These are phyloP conservation scores for Setaria viridis DNA, from an alignment of 202 grass and related monocot species.

Conservation along the genomic window DNA sequence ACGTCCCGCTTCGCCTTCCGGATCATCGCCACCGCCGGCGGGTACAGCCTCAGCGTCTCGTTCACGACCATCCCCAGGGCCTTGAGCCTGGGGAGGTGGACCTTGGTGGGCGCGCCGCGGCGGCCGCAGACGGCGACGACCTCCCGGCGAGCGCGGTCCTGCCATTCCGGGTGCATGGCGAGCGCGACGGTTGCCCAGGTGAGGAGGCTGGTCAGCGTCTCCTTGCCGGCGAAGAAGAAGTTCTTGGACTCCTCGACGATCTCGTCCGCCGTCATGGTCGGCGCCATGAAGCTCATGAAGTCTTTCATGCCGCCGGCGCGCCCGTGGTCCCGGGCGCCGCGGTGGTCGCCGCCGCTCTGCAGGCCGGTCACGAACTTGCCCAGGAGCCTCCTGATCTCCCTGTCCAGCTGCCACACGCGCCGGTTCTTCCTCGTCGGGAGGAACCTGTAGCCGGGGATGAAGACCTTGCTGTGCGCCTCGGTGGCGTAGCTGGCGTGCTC, in stretches of 20 bases:
- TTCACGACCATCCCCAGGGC: slow-evolving; percentile 68
- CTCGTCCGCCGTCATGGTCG: slow-evolving; percentile 50
- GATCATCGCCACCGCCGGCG: slow-evolving; percentile 77
- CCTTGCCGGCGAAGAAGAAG: slow-evolving; percentile 94
- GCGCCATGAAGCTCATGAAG: slow-evolving; percentile 51
- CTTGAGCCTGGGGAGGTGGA: slow-evolving; percentile 68
- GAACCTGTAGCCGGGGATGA: slow-evolving; percentile 81
- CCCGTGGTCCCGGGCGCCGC: not conserved
- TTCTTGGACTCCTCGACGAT: slow-evolving; percentile 94
- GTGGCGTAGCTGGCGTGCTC: slow-evolving; percentile 69
- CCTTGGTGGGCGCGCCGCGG: slow-evolving; percentile 46
- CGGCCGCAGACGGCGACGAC: slow-evolving; percentile 63
- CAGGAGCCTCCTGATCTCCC: slow-evolving; percentile 60
- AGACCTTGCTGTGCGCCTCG: slow-evolving; percentile 78
- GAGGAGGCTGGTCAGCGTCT: slow-evolving; percentile 74
- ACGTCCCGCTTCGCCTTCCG: slow-evolving; percentile 65
- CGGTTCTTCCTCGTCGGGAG: slow-evolving; percentile 59
- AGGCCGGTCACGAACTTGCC: slow-evolving; percentile 52
- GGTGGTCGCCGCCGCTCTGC: slow-evolving; percentile 24
- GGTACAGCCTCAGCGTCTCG: slow-evolving; percentile 77
- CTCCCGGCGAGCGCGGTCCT: slow-evolving; percentile 73
- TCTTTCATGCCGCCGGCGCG: slow-evolving; percentile 39
- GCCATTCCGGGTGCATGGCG: slow-evolving; percentile 88
- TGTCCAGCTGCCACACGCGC: slow-evolving; percentile 62
- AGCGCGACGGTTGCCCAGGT: slow-evolving; percentile 78